Percentiles rank a stretch among this genome's conserved stretches.
Conservation (phyloP, 139 green algal genomes). For the Chlorokybus atmophyticus region DNA sequence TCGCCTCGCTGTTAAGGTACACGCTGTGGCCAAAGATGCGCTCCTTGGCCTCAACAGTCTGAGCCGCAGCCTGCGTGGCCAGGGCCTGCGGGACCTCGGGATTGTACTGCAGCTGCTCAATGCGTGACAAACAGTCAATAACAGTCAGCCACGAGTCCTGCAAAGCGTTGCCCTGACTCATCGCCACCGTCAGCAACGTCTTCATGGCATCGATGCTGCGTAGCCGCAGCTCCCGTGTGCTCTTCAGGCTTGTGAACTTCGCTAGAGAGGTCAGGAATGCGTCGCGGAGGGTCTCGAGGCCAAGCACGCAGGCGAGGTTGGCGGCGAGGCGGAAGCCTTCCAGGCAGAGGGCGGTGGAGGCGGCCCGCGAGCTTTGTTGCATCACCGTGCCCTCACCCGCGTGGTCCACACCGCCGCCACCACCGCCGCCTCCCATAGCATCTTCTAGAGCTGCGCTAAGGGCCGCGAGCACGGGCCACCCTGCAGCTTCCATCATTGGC, state of each 20-base stretch:
- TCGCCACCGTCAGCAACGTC: slow-evolving; percentile 11
- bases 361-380: no score
- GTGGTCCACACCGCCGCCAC: neutral
- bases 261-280: slow-evolving; percentile 59
- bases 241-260: slow-evolving; percentile 55
- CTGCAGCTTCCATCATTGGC: slow-evolving; percentile 82
- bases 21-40: slow-evolving; percentile 44
- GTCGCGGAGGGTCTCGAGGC: slow-evolving; percentile 71
- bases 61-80: neutral
- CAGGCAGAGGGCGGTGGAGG: no score
- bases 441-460: slow-evolving; percentile 52
- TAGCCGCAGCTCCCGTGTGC: slow-evolving; percentile 44
- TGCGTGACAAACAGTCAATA: slow-evolving; percentile 7
- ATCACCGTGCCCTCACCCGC: no score
- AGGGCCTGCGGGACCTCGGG: neutral
- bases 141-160: neutral
- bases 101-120: slow-evolving; percentile 10
- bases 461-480: slow-evolving; percentile 80
- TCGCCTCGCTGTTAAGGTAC: slow-evolving; percentile 59
- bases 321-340: slow-evolving; percentile 29
- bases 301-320: slow-evolving; percentile 49
- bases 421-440: neutral
- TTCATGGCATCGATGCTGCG: slow-evolving; percentile 57
- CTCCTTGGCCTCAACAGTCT: neutral
- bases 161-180: slow-evolving; percentile 5